Conservation (phyloP, 2,329 filamentous ascomycete genomes). For the Neofusicoccum laricinum region DNA sequence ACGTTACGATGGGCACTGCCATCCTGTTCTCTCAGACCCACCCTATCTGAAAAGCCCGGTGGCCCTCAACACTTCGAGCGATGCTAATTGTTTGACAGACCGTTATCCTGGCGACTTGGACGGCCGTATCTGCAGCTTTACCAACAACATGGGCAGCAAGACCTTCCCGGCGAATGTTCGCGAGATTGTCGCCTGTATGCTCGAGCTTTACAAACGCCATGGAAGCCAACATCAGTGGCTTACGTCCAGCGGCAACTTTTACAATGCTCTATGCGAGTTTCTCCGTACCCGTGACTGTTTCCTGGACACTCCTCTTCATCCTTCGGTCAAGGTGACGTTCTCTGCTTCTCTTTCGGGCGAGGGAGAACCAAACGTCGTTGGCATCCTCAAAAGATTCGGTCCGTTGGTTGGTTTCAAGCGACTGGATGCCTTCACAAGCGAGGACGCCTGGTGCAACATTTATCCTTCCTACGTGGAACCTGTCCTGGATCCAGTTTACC, state of each 20-base stretch:
- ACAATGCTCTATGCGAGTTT: constrained; percentile 29
- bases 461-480: constrained; percentile 19
- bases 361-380: constrained; percentile 20
- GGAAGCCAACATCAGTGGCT: constrained; percentile 24
- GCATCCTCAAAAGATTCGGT: constrained; percentile 24
- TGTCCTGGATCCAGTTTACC: constrained; percentile 4
- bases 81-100: not conserved
- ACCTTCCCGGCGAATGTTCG: constrained; percentile 22
- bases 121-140: constrained; percentile 19
- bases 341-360: constrained; percentile 10
- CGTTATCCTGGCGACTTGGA: constrained; percentile 9
- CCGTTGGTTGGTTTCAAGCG: constrained; percentile 24
- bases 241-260: constrained; percentile 24
- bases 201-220: constrained; percentile 23
- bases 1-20: not conserved
- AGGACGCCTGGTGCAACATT: constrained; percentile 25
- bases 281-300: constrained; percentile 34
- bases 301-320: constrained; percentile 18
- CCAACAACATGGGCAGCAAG: constrained; percentile 15
- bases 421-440: constrained; percentile 17
- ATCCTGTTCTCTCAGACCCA: too few relatives aligned
- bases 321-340: constrained; percentile 22
- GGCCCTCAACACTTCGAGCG: too few relatives aligned
- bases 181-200: constrained; percentile 27
- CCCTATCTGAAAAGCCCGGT: too few relatives aligned